Evolutionary conservation across 2,329 filamentous ascomycete genomes (phyloP), one percentile per base, ranked within the genome.

Genomic region (Alternaria sp.): DNA sequence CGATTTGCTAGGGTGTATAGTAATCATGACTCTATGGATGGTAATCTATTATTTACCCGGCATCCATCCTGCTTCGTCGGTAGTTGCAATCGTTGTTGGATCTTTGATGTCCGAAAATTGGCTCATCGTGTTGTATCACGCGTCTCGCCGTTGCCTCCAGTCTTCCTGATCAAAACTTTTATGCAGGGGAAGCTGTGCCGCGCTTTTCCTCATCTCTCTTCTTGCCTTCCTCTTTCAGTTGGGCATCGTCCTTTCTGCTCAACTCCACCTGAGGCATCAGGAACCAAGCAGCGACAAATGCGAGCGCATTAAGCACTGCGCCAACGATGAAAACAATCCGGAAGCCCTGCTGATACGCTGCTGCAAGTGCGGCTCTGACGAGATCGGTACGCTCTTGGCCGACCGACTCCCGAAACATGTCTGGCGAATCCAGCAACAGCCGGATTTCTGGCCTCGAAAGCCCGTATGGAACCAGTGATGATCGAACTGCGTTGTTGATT

Each of bases 401-500:
- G 23, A 54, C 52, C 1, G 46, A 50, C 15, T 61, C 59, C 13
- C 51, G 44, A 19, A 68, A 71, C 8, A 63, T 43, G 5, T 47
- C 63, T 2, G 67, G 68, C 1, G 68, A 68, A 21, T 71, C 58
- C 4, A 71, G 63, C 11, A 71, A 49, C 9, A 71, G 15, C n/a
- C 59, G 59, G 2, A 65, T 62, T n/a, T 69, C 67, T 15, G 54
- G 13, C 9, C 21, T 61, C 21, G 65, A 63, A 10, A 72, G 57
- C 4, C 50, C 63, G 11, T 65, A 62, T 3, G 65, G 63, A 9
- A 10, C 46, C 3, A 72, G 55, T 1, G 60, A 66, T 4, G 23
- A 25, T n/a, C 61, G 54, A 15, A 72, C 45, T 1, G 67, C 63
- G n/a, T 71, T 72, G 45, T 72, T 72, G 63, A 84, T 79, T 5